Evolutionary conservation across 2,329 filamentous ascomycete genomes (phyloP), one percentile per base, ranked within the genome.

Genomic region (Aspergillus unguis): DNA sequence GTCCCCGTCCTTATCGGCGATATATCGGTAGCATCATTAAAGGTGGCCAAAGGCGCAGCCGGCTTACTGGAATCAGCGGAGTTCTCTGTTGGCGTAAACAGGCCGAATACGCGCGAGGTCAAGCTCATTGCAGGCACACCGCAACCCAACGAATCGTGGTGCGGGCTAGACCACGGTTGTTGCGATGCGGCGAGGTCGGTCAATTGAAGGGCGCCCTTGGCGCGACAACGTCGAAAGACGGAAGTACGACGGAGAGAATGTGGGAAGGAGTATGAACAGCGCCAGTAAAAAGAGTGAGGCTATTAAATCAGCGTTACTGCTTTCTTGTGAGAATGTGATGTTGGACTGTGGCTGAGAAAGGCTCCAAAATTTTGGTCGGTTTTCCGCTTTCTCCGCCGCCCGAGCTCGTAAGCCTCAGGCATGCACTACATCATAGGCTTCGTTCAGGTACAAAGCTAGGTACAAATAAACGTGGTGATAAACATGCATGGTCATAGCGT

Each of bases 61-160:
- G 67, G 62, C 40, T 54, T 35, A 36, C 58, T 41, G 47, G 70
- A 59, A 48, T 65, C 60, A 36, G 62, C 51, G 53, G 68, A 57
- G 57, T 61, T 61, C 55, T 63, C 65, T 62, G 67, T 73, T 69
- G 71, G 67, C 58, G 78, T 71, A 70, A 82, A 79, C 68, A 80
- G 69, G 67, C 72, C 76, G 65, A 75, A 71, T 63, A 82, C 71
- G 60, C 76, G 75, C 68, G 79, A 80, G 69, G 77, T 76, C 72
- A 81, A 72, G 75, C 79, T 82, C 81, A 83, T 83, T 74, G 74
- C 78, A 73, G 64, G 58, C 56, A 59, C 56, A 64, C 63, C 60
- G 56, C 54, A 62, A 60, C 63, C 66, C 64, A 63, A 65, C 64
- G 61, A 65, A 62, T 60, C 62, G 60, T 57, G 62, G 62, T 62